Percentiles rank a stretch among this genome's conserved stretches.
Evolutionary conservation across 169 alveolate species (phyloP).

Genomic region (Eimeria praecox): DNA sequence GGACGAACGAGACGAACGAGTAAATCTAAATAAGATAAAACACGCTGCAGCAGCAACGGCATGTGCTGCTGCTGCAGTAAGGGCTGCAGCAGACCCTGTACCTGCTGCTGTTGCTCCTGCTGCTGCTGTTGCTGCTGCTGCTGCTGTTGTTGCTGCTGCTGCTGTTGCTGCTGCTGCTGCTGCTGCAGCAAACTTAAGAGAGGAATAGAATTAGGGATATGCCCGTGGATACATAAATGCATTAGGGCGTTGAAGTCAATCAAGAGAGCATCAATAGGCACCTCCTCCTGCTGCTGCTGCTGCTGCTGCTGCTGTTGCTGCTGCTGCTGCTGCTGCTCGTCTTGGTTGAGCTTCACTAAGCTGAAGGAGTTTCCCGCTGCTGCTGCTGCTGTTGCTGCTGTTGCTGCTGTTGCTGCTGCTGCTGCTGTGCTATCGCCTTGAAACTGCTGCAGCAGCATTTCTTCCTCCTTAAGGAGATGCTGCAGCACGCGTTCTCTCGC

Average conservation of each 20-base stretch:
- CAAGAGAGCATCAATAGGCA: conserved; percentile 53
- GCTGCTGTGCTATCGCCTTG: background rate
- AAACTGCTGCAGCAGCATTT: conserved; percentile 23
- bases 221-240: conserved; percentile 79
- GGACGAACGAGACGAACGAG: conserved; percentile 96
- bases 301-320: conserved; percentile 36
- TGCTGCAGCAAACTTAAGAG: conserved; percentile 31
- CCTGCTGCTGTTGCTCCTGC: no score
- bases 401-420: conserved; percentile 1
- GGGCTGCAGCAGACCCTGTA: conserved; percentile 60
- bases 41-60: conserved; percentile 64
- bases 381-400: background rate
- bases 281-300: conserved; percentile 32
- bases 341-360: conserved; percentile 15
- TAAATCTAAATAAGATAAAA: conserved; percentile 55
- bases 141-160: conserved; percentile 7
- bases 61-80: conserved; percentile 3
- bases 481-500: conserved; percentile 1
- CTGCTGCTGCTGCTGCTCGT: background rate
- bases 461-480: conserved; percentile 40
- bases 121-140: conserved; percentile 62
- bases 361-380: background rate
- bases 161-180: conserved; percentile 52
- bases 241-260: conserved; percentile 75
- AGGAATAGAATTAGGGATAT: conserved; percentile 26